A percentile compares a stretch with the other conserved stretches of the same genome.
Evolutionary conservation across 192 early-diverging fungal genomes (phyloP).

Genomic region (Jimgerdemannia flammicorona): DNA sequence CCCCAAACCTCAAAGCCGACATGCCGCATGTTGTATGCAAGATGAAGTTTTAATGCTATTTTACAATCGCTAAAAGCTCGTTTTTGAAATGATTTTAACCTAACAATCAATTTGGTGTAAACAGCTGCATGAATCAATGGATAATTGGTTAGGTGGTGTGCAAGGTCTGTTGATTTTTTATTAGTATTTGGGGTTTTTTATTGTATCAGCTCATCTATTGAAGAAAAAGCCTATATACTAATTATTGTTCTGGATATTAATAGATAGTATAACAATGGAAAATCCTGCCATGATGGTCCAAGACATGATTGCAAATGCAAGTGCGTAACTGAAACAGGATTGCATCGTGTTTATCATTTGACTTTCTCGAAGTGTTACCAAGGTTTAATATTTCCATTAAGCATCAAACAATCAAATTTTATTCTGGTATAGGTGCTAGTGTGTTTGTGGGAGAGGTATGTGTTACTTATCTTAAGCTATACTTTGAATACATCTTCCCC

Average conservation of each 20-base stretch:
- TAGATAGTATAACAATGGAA: background rate
- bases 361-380: background rate
- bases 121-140: background rate
- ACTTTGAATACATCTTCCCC: too few relatives aligned
- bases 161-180: background rate
- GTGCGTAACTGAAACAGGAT: background rate
- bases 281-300: background rate
- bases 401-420: background rate
- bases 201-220: background rate
- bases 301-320: background rate
- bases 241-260: background rate
- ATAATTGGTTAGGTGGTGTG: background rate
- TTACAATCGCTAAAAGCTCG: background rate
- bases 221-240: background rate
- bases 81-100: background rate
- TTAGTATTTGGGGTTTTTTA: background rate
- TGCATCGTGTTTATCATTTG: background rate
- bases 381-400: too few relatives aligned
- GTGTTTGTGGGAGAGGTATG: constrained; percentile 9
- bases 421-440: background rate
- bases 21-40: constrained; percentile 14
- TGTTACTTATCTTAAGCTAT: background rate
- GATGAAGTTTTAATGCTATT: constrained; percentile 1
- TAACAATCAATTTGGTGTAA: background rate
- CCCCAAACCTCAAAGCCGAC: constrained; percentile 20